These are phyloP conservation scores for Corinectria fuckeliana DNA, from an alignment of 2,329 filamentous ascomycete genomes.

Conservation along the genomic window DNA sequence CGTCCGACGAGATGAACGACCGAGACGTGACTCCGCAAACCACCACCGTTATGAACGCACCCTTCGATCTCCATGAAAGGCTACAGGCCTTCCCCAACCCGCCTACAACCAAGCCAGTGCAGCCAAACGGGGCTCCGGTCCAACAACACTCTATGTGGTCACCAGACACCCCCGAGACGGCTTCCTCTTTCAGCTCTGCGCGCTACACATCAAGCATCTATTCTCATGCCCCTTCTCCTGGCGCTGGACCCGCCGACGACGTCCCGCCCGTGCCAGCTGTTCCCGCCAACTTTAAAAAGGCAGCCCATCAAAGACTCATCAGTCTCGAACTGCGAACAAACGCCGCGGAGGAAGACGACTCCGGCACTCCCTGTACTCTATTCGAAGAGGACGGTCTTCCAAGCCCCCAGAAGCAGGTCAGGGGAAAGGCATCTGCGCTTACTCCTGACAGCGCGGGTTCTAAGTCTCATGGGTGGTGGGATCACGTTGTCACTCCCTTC, in stretches of 20 bases:
- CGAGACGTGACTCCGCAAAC: slow-evolving; percentile 57
- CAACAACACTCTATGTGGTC: slow-evolving; percentile 64
- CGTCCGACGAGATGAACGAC: slow-evolving; percentile 49
- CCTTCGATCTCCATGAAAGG: slow-evolving; percentile 23
- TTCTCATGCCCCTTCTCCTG: slow-evolving; percentile 58
- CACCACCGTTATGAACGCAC: slow-evolving; percentile 49
- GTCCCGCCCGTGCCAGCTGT: slow-evolving; percentile 68
- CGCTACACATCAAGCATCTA: slow-evolving; percentile 66
- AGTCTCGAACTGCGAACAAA: slow-evolving; percentile 42
- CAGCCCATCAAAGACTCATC: slow-evolving; percentile 43
- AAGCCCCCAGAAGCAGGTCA: slow-evolving; percentile 48
- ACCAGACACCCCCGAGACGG: slow-evolving; percentile 63
- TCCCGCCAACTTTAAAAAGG: slow-evolving; percentile 51
- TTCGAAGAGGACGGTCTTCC: slow-evolving; percentile 72
- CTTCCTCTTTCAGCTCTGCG: slow-evolving; percentile 48
- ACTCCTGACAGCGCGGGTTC: slow-evolving; percentile 59
- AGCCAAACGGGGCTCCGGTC: slow-evolving; percentile 29
- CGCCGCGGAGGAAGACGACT: slow-evolving; percentile 55
- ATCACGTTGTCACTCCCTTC: slow-evolving; percentile 76
- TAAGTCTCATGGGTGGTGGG: slow-evolving; percentile 77
- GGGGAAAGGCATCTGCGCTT: slow-evolving; percentile 45
- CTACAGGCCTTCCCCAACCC: slow-evolving; percentile 12
- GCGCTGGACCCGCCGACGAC: slow-evolving; percentile 38
- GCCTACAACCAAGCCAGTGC: neutral
- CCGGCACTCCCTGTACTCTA: slow-evolving; percentile 66